A percentile compares a stretch with the other conserved stretches of the same genome.
These are phyloP conservation scores for Fraxinus nigra DNA, from an alignment of 305 asterid species.

Conservation along the genomic window DNA sequence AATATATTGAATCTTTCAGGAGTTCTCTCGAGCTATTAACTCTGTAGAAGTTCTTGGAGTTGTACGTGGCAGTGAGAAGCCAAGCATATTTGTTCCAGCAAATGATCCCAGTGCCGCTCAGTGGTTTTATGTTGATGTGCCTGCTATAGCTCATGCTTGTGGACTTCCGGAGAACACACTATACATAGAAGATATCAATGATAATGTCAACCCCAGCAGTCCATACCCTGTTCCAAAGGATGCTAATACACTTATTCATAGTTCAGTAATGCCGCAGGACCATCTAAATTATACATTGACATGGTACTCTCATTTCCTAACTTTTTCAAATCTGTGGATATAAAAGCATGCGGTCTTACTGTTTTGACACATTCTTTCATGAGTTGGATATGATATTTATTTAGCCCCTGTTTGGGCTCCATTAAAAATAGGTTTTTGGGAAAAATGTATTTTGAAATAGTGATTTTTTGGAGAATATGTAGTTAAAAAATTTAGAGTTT, in stretches of 20 bases:
- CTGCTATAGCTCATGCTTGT: conserved; percentile 72
- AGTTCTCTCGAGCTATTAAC: conserved; percentile 31
- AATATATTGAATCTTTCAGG: conserved; percentile 50
- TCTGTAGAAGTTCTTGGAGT: conserved; percentile 72
- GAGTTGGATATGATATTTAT: not conserved
- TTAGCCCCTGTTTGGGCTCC: not conserved
- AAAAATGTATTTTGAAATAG: too few relatives aligned
- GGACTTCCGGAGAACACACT: conserved; percentile 70
- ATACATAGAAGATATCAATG: conserved; percentile 74
- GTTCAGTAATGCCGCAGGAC: conserved; percentile 94
- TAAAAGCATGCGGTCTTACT: not conserved
- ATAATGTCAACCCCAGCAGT: conserved; percentile 58
- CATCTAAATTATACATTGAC: conserved; percentile 83
- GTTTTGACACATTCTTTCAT: not conserved
- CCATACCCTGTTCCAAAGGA: conserved; percentile 94
- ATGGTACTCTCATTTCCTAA: conserved; percentile 47
- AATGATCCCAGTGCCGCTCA: conserved; percentile 78
- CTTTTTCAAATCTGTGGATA: conserved; percentile 8
- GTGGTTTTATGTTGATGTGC: conserved; percentile 93
- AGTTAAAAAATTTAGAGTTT: too few relatives aligned
- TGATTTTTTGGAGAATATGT: too few relatives aligned
- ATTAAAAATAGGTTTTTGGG: too few relatives aligned
- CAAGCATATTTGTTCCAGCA: conserved; percentile 94
- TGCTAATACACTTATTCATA: conserved; percentile 53
- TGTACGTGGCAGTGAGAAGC: conserved; percentile 82